Base-by-base conservation (phyloP, 2,329 filamentous ascomycete species). In the Ophiocordyceps sinensis region DNA sequence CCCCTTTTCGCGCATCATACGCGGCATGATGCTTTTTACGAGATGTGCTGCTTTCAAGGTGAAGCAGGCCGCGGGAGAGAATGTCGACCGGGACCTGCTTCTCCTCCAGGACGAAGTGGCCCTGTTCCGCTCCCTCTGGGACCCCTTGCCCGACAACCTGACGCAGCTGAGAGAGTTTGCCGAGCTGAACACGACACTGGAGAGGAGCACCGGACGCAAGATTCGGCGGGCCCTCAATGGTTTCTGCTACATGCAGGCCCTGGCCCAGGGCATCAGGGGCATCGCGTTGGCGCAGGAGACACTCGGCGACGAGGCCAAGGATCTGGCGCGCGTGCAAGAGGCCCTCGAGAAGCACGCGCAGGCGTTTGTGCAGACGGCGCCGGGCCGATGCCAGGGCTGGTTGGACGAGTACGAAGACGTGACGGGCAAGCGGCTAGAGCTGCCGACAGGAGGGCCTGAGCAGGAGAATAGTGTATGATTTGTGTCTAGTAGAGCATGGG, bases 261-360 rank as follows among this genome's bases (percentile, higher is more conserved):
- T 62, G 29, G 46, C 53, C 7, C 53, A 61, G 42, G 57, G 56
- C 43, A 55, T 61, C 41, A 58, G 51, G 47, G 73, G 67, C 17
- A 57, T 75, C 40, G 57, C 63, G 34, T 44, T 65, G 44, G 67
- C 71, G 13, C 53, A 60, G 35, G 53, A 67, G 46, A 55, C 70
- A 13, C 51, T 70, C 6, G 51, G 50, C 11, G 47, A 52, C 2
- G 50, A 48, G 14, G 54, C 50, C 11, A 43, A 54, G 37, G 46
- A 14, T 14, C 51, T 76, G 38, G 49, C 59, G 44, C 46, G 56
- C n/a, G 59, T 69, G 17, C 56, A 59, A n/a, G 53, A 62, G 30
- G 45, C 50, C 4, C 48, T 72, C 21, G 51, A 53, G 11, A 48
- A 51, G 28, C 59, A 70, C 44, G 43, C 69, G n/a, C 45, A 52